A percentile compares a stretch with the other conserved stretches of the same genome.
Conservation (phyloP, 768 basidiomycete species). For the Rhodotorula graminis region DNA sequence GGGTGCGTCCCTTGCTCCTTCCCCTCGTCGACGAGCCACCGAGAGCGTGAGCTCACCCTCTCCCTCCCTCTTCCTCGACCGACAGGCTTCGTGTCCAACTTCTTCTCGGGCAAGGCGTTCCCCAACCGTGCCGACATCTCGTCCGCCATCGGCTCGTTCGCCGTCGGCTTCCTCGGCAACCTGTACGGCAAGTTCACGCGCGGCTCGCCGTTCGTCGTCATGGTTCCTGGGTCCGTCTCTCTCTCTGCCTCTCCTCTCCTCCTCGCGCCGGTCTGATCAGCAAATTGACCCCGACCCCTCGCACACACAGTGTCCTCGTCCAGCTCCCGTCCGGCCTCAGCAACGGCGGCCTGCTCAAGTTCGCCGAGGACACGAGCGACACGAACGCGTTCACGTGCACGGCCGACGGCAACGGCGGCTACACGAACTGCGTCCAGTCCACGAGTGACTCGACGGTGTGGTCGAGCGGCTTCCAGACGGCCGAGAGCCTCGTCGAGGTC, state of each 20-base stretch:
- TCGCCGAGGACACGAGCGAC: slow-evolving; percentile 52
- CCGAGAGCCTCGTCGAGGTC: slow-evolving; percentile 69
- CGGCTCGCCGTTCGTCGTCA: slow-evolving; percentile 71
- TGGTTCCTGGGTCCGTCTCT: slow-evolving; percentile 57
- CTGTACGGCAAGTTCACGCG: slow-evolving; percentile 68
- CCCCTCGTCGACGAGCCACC: background rate
- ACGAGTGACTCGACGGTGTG: slow-evolving; percentile 48
- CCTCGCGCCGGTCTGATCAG: too few relatives aligned
- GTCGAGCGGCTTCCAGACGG: slow-evolving; percentile 66
- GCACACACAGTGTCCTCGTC: slow-evolving; percentile 57
- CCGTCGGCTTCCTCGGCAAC: slow-evolving; percentile 73
- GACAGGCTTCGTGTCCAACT: slow-evolving; percentile 73
- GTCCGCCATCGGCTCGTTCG: slow-evolving; percentile 73
- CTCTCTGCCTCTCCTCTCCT: background rate
- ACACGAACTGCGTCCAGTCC: background rate
- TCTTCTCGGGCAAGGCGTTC: slow-evolving; percentile 55
- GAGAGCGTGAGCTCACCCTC: slow-evolving; percentile 27
- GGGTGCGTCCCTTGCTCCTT: background rate
- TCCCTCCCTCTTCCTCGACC: slow-evolving; percentile 55
- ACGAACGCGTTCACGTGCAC: background rate
- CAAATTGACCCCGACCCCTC: slow-evolving; percentile 25
- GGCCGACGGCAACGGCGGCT: background rate
- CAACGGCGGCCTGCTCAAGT: slow-evolving; percentile 71
- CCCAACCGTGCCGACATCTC: slow-evolving; percentile 57
- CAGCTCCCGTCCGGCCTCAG: slow-evolving; percentile 78